phyloP scores from a whole-genome alignment of 2,329 filamentous ascomycete species.

The Fusarium fracticaudum region DNA sequence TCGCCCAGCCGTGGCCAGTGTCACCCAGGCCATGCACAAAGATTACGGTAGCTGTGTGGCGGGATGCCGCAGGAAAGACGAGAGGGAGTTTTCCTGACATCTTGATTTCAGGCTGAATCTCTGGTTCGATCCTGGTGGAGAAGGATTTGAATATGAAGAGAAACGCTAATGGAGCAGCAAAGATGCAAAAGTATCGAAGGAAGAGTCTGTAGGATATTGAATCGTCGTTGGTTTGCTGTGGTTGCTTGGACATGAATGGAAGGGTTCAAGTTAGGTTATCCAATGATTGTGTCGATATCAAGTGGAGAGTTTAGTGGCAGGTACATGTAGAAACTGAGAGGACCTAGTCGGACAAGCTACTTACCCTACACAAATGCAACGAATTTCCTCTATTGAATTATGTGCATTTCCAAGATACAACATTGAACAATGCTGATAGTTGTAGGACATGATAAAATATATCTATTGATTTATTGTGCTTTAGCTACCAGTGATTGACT shows the following conservation, averaged over 20 bases:
- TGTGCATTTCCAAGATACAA: not conserved
- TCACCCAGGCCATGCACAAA: slow-evolving; percentile 94
- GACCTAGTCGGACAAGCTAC: not conserved
- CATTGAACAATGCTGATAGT: not conserved
- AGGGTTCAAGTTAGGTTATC: slow-evolving; percentile 9
- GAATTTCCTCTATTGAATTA: not conserved
- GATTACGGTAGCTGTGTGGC: slow-evolving; percentile 94
- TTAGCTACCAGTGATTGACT: not conserved
- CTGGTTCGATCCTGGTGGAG: not conserved
- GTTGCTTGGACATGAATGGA: slow-evolving; percentile 22
- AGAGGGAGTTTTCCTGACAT: slow-evolving; percentile 58
- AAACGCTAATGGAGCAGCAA: slow-evolving; percentile 9
- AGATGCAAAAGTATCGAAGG: slow-evolving; percentile 21
- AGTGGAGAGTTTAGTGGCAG: slow-evolving; percentile 24
- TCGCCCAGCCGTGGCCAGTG: slow-evolving; percentile 80
- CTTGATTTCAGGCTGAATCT: not conserved
- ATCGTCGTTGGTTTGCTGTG: slow-evolving; percentile 16
- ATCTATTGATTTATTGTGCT: not conserved
- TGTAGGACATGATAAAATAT: not conserved
- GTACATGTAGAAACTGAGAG: not conserved
- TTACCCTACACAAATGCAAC: slow-evolving; percentile 2
- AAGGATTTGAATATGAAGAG: slow-evolving; percentile 4
- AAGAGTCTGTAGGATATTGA: not conserved
- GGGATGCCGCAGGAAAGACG: slow-evolving; percentile 80
- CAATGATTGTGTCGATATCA: slow-evolving; percentile 16